Evolutionary conservation across 2,329 filamentous ascomycete genomes (phyloP).

Genomic region (Aspergillus sp.): DNA sequence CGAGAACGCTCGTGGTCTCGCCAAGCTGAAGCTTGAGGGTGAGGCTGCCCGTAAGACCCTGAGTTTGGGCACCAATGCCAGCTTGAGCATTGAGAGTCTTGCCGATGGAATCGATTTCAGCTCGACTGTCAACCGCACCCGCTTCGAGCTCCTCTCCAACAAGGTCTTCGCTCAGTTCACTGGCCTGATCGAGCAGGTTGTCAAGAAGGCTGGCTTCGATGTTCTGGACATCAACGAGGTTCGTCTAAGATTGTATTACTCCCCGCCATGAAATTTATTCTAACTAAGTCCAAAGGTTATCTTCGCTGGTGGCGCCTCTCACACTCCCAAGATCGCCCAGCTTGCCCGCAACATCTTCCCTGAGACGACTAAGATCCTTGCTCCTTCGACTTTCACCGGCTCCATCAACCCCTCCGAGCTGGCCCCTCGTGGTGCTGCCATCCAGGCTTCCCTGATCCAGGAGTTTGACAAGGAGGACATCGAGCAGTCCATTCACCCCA

Average conservation of each 20-base stretch:
- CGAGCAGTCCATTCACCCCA: conserved; percentile 91
- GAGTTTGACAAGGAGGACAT: conserved; percentile 94
- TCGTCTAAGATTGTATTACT: conserved; percentile 4
- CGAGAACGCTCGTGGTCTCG: conserved; percentile 73
- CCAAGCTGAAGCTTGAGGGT: conserved; percentile 88
- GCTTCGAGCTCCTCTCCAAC: conserved; percentile 83
- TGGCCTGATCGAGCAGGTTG: conserved; percentile 74
- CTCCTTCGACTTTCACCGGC: conserved; percentile 72
- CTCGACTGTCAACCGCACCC: conserved; percentile 85
- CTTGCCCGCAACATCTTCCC: conserved; percentile 80
- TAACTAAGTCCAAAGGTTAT: conserved; percentile 57
- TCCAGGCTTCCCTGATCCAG: conserved; percentile 90
- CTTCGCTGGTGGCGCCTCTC: conserved; percentile 84
- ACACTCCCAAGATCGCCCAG: conserved; percentile 88
- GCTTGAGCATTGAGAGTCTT: conserved; percentile 89
- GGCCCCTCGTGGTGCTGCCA: conserved; percentile 81
- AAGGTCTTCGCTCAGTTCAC: conserved; percentile 89
- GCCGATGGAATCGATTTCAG: conserved; percentile 87
- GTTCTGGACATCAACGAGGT: conserved; percentile 86
- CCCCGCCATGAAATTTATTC: background rate
- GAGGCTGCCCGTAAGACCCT: conserved; percentile 91
- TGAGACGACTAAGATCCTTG: conserved; percentile 71
- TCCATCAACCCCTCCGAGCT: conserved; percentile 95
- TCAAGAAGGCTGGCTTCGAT: conserved; percentile 91
- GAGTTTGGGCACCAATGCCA: conserved; percentile 81